These are phyloP conservation scores for Trametes meyenii DNA, from an alignment of 768 basidiomycete genomes.

Conservation along the genomic window DNA sequence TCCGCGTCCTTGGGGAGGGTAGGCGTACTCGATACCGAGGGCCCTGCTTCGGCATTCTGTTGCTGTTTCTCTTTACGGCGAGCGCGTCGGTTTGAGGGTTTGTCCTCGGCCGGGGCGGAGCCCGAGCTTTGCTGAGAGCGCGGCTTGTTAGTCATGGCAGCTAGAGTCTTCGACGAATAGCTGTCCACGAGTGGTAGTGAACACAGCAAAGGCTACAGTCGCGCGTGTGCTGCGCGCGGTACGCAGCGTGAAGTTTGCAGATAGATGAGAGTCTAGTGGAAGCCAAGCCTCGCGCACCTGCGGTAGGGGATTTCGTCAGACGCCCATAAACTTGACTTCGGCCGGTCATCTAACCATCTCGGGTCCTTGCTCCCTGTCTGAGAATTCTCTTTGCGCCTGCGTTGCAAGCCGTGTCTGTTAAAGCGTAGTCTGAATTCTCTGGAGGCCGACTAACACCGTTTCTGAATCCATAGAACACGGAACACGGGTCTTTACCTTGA, in stretches of 20 bases:
- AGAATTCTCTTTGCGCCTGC: not conserved
- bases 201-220: too few species aligned
- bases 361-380: not conserved
- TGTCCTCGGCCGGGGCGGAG: slow-evolving; percentile 8
- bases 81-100: slow-evolving; percentile 12
- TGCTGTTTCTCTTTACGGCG: slow-evolving; percentile 22
- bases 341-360: slow-evolving; percentile 6
- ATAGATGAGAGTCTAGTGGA: not conserved
- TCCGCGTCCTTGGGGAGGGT: not conserved
- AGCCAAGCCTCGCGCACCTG: not conserved
- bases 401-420: not conserved
- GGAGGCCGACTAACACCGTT: too few species aligned
- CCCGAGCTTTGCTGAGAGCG: slow-evolving; percentile 13
- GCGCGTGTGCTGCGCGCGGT: too few species aligned
- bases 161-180: not conserved
- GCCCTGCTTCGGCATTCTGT: slow-evolving; percentile 13
- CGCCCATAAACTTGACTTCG: slow-evolving; percentile 14
- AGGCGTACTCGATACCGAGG: slow-evolving; percentile 3
- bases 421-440: too few species aligned
- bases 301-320: not conserved
- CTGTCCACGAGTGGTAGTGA: too few species aligned
- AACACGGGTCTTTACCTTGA: not conserved
- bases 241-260: not conserved
- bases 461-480: too few species aligned
- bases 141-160: slow-evolving; percentile 12